Base-by-base conservation (phyloP, 108 stramenopile species). In the Fistulifera solaris region DNA sequence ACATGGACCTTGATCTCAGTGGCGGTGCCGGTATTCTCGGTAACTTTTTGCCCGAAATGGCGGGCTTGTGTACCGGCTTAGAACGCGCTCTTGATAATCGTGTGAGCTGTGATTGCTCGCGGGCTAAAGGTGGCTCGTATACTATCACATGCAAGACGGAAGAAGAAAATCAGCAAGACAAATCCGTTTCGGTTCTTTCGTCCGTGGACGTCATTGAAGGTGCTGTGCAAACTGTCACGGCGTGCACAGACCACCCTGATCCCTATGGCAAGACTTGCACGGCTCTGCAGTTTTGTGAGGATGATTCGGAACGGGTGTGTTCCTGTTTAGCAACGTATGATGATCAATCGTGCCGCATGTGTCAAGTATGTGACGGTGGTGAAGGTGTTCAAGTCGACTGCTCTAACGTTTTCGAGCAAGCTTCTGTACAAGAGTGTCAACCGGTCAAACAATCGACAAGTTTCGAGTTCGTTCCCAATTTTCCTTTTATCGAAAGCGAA, bases 401-500 rank as follows among this genome's bases (percentile, higher is more conserved):
- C 50, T 27, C 50, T 12, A 51, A 51, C 6, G 27, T 27, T 27
- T 16, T 16, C n/a, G 25, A 5, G 11, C n/a, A 27, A 6, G 50
- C 27, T 27, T 7, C 5, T 5, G 26, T 51, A 22, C 5, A 6
- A 3, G n/a, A 23, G 8, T 51, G 50, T 21, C 50, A 51, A 12
- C 50, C 50, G 27, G 26, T 51, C 22, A 3, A 27, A 10, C 19
- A 21, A 46, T 18, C 17, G 5, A 51, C 25, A 22, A 27, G 17
- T 16, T 51, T 27, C 50, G 50, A 51, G 27, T 51, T 51, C 11
- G 25, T 51, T 51, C 50, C 50, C n/a, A 22, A 23, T 16, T 51
- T 27, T 51, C 23, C 50, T 3, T 35, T 35, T 35, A 35, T 35
- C 31, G 8, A 35, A 35, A 35, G 8, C 31, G 31, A 35, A 35